Base-by-base conservation (phyloP, 2,329 filamentous ascomycete genomes). In the Microsporum audouinii region DNA sequence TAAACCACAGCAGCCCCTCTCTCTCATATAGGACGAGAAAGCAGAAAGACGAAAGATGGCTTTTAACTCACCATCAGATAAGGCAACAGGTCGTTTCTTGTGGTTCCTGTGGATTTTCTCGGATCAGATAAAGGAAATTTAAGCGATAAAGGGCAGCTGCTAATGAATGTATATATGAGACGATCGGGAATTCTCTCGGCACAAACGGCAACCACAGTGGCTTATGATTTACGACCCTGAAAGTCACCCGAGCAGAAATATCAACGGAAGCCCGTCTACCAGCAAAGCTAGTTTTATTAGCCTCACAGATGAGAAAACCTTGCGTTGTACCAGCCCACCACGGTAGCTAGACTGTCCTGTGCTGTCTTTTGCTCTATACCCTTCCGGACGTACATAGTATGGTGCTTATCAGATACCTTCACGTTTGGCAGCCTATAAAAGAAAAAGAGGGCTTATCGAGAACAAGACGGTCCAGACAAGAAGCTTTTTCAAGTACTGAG, bases 61-160 rank as follows among this genome's bases (percentile, higher is more conserved):
- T 33, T n/a, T 34, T 31, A 47, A 12, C n/a, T 27, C 8, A 23
- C 31, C 51, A 55, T 55, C 51, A 55, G 51, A 55, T 55, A 55
- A 55, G 51, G 36, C 51, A 55, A 55, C 31, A 14, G n/a, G 17
- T 34, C 51, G 17, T n/a, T 31, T 14, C 5, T 34, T 55, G 12
- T 55, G 31, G 12, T n/a, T 36, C 31, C 14, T 34, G 33, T 38
- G 51, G 51, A 4, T 14, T 23, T 8, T 31, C 4, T 17, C 31
- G 51, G 31, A 55, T 55, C 51, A 55, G 51, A 55, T 55, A 55
- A 55, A 38, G 51, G 36, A 55, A 55, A 34, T 34, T 8, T 55
- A 55, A 55, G 51, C 51, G 51, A 55, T 7, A 36, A 55, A 34
- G 29, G 17, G 4, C 33, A n/a, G 14, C 17, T 23, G 17, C 17